A percentile compares a stretch with the other conserved stretches of the same genome.
These are phyloP conservation scores for Colletotrichum musicola DNA, from an alignment of 2,329 filamentous ascomycete species.

Conservation along the genomic window DNA sequence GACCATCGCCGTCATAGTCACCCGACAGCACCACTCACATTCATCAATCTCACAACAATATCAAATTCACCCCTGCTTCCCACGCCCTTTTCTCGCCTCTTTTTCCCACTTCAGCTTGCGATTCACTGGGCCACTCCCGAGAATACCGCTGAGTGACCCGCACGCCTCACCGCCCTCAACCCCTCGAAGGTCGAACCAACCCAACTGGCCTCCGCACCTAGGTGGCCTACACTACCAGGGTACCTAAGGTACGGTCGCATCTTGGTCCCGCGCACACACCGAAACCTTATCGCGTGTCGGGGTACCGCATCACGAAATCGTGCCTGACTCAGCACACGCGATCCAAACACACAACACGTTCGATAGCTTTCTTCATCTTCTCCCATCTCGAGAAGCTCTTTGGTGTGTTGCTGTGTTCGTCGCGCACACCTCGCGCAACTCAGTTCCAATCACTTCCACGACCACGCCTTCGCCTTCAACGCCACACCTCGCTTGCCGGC, in stretches of 20 bases:
- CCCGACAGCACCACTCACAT: background rate
- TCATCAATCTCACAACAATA: background rate
- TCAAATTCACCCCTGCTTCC: too few relatives aligned
- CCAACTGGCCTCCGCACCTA: too few relatives aligned
- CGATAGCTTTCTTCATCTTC: background rate
- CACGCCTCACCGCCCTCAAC: conserved; percentile 16
- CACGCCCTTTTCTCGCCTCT: background rate
- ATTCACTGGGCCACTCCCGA: conserved; percentile 5
- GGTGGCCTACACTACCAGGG: too few relatives aligned
- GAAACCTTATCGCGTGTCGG: conserved; percentile 32
- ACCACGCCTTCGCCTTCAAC: conserved; percentile 15
- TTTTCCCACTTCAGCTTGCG: background rate
- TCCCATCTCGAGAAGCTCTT: conserved; percentile 1
- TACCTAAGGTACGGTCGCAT: background rate
- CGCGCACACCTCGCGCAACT: background rate
- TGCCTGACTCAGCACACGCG: conserved; percentile 30
- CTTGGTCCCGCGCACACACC: conserved; percentile 28
- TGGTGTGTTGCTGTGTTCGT: background rate
- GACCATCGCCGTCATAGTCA: background rate
- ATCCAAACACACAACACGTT: conserved; percentile 7
- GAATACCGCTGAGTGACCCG: conserved; percentile 29
- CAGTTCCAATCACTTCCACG: conserved; percentile 4
- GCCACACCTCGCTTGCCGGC: background rate
- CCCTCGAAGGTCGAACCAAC: conserved; percentile 2
- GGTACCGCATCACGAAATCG: conserved; percentile 1